phyloP scores from a whole-genome alignment of 495 filamentous ascomycete species.

The Tuber indicum region DNA sequence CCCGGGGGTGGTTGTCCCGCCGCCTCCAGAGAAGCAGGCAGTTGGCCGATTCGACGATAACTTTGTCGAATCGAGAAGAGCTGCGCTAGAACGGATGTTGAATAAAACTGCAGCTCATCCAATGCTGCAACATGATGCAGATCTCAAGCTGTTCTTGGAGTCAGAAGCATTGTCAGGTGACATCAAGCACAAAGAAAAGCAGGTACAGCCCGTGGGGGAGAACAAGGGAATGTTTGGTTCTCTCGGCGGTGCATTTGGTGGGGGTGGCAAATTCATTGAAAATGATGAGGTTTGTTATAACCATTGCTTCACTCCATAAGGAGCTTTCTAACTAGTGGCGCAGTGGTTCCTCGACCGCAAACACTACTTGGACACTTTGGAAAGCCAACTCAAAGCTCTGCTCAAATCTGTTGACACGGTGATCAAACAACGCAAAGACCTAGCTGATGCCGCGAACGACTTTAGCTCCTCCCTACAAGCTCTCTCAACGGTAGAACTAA shows the following conservation, averaged over 20 bases:
- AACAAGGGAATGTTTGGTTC: slow-evolving; percentile 88
- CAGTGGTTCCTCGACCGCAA: slow-evolving; percentile 97
- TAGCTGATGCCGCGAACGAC: slow-evolving; percentile 86
- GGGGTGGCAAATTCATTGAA: slow-evolving; percentile 83
- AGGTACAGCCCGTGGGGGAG: slow-evolving; percentile 71
- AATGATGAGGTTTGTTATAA: slow-evolving; percentile 79
- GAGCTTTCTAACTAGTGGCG: slow-evolving; percentile 10
- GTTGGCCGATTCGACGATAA: slow-evolving; percentile 93
- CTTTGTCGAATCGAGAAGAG: slow-evolving; percentile 86
- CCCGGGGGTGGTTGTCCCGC: slow-evolving; percentile 89
- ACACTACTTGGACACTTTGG: slow-evolving; percentile 87
- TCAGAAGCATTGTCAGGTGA: slow-evolving; percentile 93
- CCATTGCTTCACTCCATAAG: slow-evolving; percentile 13
- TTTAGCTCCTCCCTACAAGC: slow-evolving; percentile 88
- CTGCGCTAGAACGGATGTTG: slow-evolving; percentile 90
- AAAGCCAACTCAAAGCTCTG: slow-evolving; percentile 88
- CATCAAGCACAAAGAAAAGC: slow-evolving; percentile 94
- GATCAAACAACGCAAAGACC: slow-evolving; percentile 79
- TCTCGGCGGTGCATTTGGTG: slow-evolving; percentile 61
- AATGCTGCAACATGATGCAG: slow-evolving; percentile 83
- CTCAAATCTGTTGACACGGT: slow-evolving; percentile 90
- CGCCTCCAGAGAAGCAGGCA: slow-evolving; percentile 95
- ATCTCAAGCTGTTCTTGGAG: slow-evolving; percentile 93
- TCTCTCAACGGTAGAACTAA: slow-evolving; percentile 55
- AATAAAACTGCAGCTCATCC: slow-evolving; percentile 90